Evolutionary conservation across 2,329 filamentous ascomycete genomes (phyloP).

Genomic region (Penicillium sp.): DNA sequence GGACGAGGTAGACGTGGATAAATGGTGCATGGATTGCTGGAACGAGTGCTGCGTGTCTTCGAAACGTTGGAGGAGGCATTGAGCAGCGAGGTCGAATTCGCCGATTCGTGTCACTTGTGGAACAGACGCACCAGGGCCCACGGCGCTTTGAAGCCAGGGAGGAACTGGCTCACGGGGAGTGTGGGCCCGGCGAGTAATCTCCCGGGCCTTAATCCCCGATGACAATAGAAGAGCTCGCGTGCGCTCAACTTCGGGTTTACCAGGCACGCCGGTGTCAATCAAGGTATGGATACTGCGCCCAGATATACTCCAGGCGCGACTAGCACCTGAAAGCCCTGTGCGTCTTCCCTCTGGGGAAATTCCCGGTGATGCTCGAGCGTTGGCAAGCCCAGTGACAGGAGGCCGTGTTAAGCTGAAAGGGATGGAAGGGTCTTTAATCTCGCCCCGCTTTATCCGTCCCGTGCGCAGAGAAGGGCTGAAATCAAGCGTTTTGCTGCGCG

Average conservation of each 20-base stretch:
- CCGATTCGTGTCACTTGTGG: slow-evolving; percentile 40
- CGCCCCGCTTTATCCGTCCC: slow-evolving; percentile 18
- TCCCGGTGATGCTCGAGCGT: slow-evolving; percentile 29
- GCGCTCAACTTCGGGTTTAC: slow-evolving; percentile 69
- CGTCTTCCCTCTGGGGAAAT: slow-evolving; percentile 26
- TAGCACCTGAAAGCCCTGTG: slow-evolving; percentile 31
- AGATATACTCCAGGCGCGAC: slow-evolving; percentile 53
- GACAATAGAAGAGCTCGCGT: slow-evolving; percentile 66
- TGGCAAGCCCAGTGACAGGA: slow-evolving; percentile 42
- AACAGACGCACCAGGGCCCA: slow-evolving; percentile 26
- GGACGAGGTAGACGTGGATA: slow-evolving; percentile 40
- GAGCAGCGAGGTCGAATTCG: slow-evolving; percentile 48
- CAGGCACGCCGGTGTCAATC: slow-evolving; percentile 38
- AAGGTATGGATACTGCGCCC: slow-evolving; percentile 38
- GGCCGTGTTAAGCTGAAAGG: slow-evolving; percentile 29
- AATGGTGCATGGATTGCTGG: slow-evolving; percentile 38
- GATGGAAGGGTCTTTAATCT: slow-evolving; percentile 23
- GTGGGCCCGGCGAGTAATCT: slow-evolving; percentile 61
- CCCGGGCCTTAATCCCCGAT: slow-evolving; percentile 81
- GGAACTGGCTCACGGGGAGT: slow-evolving; percentile 34
- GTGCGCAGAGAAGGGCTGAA: slow-evolving; percentile 25
- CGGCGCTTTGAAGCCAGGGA: slow-evolving; percentile 28
- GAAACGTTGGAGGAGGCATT: slow-evolving; percentile 43
- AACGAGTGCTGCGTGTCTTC: slow-evolving; percentile 40
- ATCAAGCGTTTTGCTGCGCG: slow-evolving; percentile 22